Percentiles rank a stretch among this genome's conserved stretches.
These are phyloP conservation scores for Zelopaecilomyces penicillatus DNA, from an alignment of 2,329 filamentous ascomycete species.

Conservation along the genomic window DNA sequence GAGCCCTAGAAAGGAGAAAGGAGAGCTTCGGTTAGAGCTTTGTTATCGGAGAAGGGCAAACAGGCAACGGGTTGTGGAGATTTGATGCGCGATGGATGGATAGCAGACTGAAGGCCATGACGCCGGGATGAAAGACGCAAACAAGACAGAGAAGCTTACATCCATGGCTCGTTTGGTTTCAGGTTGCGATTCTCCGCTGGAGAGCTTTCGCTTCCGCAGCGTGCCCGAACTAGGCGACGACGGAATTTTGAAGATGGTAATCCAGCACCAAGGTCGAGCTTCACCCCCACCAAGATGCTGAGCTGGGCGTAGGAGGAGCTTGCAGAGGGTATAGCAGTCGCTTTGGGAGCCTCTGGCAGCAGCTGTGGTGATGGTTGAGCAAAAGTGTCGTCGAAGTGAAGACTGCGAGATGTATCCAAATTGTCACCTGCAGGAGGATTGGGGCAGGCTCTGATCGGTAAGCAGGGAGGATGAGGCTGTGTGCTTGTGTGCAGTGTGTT, in stretches of 20 bases:
- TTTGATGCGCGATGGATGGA: not conserved
- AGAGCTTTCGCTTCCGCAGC: slow-evolving; percentile 62
- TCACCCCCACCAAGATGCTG: slow-evolving; percentile 25
- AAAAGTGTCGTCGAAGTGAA: no score
- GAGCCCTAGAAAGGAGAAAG: slow-evolving; percentile 30
- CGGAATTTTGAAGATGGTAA: slow-evolving; percentile 27
- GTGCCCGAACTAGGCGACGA: slow-evolving; percentile 32
- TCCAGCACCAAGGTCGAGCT: slow-evolving; percentile 28
- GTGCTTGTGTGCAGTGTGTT: no score
- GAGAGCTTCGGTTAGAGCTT: no score
- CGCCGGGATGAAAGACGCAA: not conserved
- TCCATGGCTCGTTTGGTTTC: slow-evolving; percentile 53
- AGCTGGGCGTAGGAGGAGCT: no score
- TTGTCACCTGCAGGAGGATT: no score
- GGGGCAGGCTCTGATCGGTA: no score
- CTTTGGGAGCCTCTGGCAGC: no score
- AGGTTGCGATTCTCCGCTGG: slow-evolving; percentile 48
- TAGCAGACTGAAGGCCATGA: not conserved
- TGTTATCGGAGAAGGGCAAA: not conserved
- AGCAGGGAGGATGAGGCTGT: no score
- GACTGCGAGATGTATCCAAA: no score
- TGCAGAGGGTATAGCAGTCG: no score
- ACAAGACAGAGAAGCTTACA: slow-evolving; percentile 34
- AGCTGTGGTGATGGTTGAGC: no score
- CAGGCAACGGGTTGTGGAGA: not conserved